Percentiles rank a stretch among this genome's conserved stretches.
These are phyloP conservation scores for Saprolegnia diclina DNA, from an alignment of 352 stramenopile species.

Conservation along the genomic window DNA sequence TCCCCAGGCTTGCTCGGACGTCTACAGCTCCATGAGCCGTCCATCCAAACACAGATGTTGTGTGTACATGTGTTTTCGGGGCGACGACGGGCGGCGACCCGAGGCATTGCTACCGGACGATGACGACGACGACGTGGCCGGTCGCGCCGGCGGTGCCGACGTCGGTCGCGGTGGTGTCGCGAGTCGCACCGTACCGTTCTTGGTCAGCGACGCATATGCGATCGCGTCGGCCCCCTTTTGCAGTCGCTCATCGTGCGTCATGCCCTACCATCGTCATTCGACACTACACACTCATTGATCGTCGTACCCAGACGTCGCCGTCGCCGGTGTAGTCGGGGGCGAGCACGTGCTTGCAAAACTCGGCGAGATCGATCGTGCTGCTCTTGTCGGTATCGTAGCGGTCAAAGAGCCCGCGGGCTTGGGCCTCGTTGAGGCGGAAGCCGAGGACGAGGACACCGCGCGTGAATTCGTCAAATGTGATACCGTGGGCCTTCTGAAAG, in stretches of 20 bases:
- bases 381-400: constrained; percentile 74
- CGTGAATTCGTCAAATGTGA: constrained; percentile 69
- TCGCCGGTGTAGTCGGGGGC: constrained; percentile 75
- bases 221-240: constrained; percentile 21
- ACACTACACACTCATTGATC: background rate
- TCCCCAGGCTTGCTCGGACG: background rate
- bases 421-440: constrained; percentile 56
- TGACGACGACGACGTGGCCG: background rate
- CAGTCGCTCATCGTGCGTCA: constrained; percentile 19
- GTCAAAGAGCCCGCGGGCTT: constrained; percentile 58
- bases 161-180: constrained; percentile 15
- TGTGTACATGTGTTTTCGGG: background rate
- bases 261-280: background rate
- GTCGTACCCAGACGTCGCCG: constrained; percentile 51
- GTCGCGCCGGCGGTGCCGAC: constrained; percentile 12
- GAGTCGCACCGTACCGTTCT: constrained; percentile 21
- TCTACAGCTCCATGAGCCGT: background rate
- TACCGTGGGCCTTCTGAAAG: constrained; percentile 69
- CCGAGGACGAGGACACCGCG: constrained; percentile 60
- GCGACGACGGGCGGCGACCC: background rate
- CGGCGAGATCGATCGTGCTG: constrained; percentile 72
- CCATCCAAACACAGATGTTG: no score
- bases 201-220: constrained; percentile 6
- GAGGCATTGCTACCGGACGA: no score
- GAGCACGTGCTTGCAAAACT: constrained; percentile 74